Conservation (phyloP, 2,329 filamentous ascomycete species). For the Aspergillus novoparasiticus region DNA sequence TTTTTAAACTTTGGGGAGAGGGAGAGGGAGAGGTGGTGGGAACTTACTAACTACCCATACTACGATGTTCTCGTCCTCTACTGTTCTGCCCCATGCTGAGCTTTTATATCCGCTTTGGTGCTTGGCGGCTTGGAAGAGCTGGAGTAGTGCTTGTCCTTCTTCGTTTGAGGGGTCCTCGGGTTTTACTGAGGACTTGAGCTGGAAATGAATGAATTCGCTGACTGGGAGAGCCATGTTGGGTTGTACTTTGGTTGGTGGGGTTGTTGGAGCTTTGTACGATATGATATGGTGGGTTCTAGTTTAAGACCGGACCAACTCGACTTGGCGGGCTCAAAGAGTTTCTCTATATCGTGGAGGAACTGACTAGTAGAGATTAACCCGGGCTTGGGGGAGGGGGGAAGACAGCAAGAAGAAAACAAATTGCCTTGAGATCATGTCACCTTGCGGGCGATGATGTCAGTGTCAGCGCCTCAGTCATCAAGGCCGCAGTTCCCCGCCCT, state of each 20-base stretch:
- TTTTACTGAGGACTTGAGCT: conserved; percentile 37
- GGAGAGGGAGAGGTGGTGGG: background rate
- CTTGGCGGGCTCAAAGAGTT: background rate
- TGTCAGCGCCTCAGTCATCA: background rate
- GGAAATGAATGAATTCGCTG: conserved; percentile 42
- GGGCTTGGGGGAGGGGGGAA: too few relatives aligned
- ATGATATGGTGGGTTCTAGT: background rate
- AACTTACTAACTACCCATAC: conserved; percentile 42
- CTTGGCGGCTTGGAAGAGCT: conserved; percentile 31
- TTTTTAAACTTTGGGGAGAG: background rate
- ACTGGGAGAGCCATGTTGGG: conserved; percentile 15
- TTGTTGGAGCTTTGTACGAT: background rate
- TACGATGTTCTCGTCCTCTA: conserved; percentile 39
- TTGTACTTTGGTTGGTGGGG: background rate
- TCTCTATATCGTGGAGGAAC: background rate
- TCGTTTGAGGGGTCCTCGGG: conserved; percentile 40
- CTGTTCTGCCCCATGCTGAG: conserved; percentile 41
- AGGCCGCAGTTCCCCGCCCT: background rate
- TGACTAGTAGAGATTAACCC: background rate
- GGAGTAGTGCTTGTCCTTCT: conserved; percentile 33
- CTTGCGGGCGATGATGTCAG: conserved; percentile 13
- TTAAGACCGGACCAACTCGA: background rate
- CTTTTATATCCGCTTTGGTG: conserved; percentile 36
- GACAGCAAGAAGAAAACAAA: background rate
- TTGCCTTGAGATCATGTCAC: background rate